Percentiles rank a stretch among this genome's conserved stretches.
Evolutionary conservation across 2,329 filamentous ascomycete genomes (phyloP).

Genomic region (Colletotrichum chlorophyti): DNA sequence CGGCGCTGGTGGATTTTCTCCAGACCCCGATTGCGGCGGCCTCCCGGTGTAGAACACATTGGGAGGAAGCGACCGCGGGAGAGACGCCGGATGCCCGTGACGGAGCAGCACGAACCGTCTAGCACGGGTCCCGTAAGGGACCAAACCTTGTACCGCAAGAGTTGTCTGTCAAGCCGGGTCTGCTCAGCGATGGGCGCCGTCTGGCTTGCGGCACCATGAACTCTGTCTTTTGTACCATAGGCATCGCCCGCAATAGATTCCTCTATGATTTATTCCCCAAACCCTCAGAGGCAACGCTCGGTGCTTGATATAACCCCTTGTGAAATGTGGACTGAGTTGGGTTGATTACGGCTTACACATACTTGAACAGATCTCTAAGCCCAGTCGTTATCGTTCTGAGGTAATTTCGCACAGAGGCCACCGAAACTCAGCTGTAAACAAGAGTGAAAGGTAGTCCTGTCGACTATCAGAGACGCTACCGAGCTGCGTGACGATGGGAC

Average conservation of each 20-base stretch:
- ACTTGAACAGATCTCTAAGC: too few species aligned
- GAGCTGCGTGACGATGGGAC: too few species aligned
- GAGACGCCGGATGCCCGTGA: slow-evolving; percentile 6
- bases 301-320: too few species aligned
- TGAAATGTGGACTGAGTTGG: too few species aligned
- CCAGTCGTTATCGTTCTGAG: too few species aligned
- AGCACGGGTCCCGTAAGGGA: slow-evolving; percentile 5
- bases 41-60: slow-evolving; percentile 10
- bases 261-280: slow-evolving; percentile 22
- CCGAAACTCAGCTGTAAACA: too few species aligned
- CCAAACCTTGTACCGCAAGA: slow-evolving; percentile 16
- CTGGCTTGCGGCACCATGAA: slow-evolving; percentile 15
- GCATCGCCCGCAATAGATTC: slow-evolving; percentile 32
- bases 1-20: not conserved
- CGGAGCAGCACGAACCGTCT: slow-evolving; percentile 5
- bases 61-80: not conserved
- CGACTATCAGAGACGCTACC: too few species aligned
- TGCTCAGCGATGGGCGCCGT: not conserved
- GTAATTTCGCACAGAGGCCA: too few species aligned
- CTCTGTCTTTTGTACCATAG: slow-evolving; percentile 31
- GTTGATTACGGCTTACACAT: too few species aligned
- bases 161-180: slow-evolving; percentile 1
- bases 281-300: too few species aligned
- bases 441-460: too few species aligned
- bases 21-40: not conserved